Percentiles rank a stretch among this genome's conserved stretches.
Evolutionary conservation across 139 green algal species (phyloP).

Genomic region (Medakamo hakoo): DNA sequence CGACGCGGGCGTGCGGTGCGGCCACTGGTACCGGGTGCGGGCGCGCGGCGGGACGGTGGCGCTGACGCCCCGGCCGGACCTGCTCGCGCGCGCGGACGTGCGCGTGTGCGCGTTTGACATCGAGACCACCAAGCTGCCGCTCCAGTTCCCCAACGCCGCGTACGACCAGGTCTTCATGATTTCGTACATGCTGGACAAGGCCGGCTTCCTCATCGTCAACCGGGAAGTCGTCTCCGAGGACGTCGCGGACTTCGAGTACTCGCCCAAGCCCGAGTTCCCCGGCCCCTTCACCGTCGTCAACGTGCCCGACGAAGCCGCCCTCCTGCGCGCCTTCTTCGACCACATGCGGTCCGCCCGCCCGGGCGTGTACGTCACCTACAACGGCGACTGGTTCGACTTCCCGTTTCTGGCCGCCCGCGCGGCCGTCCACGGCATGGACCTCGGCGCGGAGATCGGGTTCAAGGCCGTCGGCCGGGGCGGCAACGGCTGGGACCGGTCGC

Average conservation of each 20-base stretch:
- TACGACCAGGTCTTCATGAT: conserved; percentile 99
- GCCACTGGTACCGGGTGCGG: conserved; percentile 74
- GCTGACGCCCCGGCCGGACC: conserved; percentile 47
- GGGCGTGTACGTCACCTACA: conserved; percentile 95
- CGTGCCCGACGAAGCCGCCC: conserved; percentile 54
- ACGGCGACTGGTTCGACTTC: conserved; percentile 97
- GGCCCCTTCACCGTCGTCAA: conserved; percentile 88
- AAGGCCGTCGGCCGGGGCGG: background rate
- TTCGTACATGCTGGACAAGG: conserved; percentile 95
- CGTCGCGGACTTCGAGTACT: conserved; percentile 93
- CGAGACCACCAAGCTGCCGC: conserved; percentile 96
- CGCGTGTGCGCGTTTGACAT: conserved; percentile 96
- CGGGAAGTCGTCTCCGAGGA: conserved; percentile 73
- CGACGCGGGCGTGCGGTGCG: conserved; percentile 69
- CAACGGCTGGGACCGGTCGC: background rate
- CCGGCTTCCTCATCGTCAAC: conserved; percentile 96
- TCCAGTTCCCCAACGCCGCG: conserved; percentile 94
- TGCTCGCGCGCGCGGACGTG: conserved; percentile 66
- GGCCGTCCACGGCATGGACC: conserved; percentile 63
- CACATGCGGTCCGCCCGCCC: conserved; percentile 81
- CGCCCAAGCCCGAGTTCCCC: conserved; percentile 83
- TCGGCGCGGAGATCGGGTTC: conserved; percentile 67
- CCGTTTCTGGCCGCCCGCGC: conserved; percentile 86
- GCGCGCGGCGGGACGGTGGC: conserved; percentile 1
- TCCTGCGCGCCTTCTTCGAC: conserved; percentile 75